Base-by-base conservation (phyloP, 371 early-diverging fungal species). In the Smittium culicis region DNA sequence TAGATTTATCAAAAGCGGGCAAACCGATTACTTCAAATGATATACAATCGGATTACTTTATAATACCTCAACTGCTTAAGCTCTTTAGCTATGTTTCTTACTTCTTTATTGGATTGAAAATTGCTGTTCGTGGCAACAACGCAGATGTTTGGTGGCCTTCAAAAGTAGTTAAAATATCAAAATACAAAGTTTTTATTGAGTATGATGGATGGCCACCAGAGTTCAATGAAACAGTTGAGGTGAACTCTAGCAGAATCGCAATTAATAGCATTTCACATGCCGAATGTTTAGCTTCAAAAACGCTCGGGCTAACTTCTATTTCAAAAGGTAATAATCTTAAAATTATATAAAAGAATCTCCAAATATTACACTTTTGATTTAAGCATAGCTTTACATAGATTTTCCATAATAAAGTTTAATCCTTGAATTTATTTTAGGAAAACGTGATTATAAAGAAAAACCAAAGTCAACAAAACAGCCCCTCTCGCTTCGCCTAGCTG, bases 401-500 rank as follows among this genome's bases (percentile, higher is more conserved):
- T n/a, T n/a, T n/a, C n/a, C n/a, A n/a, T n/a, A n/a, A n/a, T n/a
- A n/a, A n/a, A n/a, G n/a, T n/a, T n/a, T n/a, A n/a, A n/a, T n/a
- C n/a, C n/a, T n/a, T n/a, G n/a, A n/a, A n/a, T n/a, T n/a, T n/a
- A 55, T 35, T 34, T 25, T 33, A 35, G 33, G 32, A 2, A 1
- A 35, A 32, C 33, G 17, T 20, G 62, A 25, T 11, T 45, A 57
- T n/a, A 25, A 34, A 27, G 31, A 55, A 33, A 30, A 31, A 29
- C 16, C n/a, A 29, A 66, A 61, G 62, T 61, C 57, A 11, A 61
- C 35, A n/a, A 35, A 32, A 61, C 27, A 62, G 5, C 72, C 76
- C 20, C 54, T 74, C 34, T 75, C 79, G 2, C 45, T 73, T 35
- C 68, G 73, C 2, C 67, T 78, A 45, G 78, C 78, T 30, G 68